Conservation (phyloP, 148 eudicot genomes). For the Chenopodium berlandieri region DNA sequence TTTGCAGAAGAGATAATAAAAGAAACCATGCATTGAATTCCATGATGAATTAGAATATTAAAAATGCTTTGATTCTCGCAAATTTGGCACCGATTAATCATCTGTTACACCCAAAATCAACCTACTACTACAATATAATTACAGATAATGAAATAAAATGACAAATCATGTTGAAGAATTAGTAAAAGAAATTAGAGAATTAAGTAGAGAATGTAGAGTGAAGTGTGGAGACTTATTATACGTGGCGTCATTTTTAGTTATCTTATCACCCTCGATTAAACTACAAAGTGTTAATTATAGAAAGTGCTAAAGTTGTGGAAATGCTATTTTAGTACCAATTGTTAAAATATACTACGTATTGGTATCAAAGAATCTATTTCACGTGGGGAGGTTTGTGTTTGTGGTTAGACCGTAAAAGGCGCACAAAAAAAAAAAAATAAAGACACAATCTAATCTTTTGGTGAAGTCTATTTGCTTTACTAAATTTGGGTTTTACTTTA, state of each 20-base stretch:
- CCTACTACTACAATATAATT: neutral
- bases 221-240: neutral
- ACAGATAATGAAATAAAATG: neutral
- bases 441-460: slow-evolving; percentile 4
- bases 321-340: neutral
- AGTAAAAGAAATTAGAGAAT: neutral
- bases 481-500: neutral
- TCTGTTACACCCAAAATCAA: neutral
- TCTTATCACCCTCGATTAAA: neutral
- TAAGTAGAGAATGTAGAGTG: slow-evolving; percentile 2
- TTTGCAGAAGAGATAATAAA: neutral
- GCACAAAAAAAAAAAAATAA: neutral
- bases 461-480: slow-evolving; percentile 7
- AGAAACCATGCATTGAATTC: neutral
- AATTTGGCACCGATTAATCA: slow-evolving; percentile 7
- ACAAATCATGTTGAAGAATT: neutral
- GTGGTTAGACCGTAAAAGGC: neutral
- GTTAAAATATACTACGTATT: neutral
- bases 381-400: slow-evolving; percentile 4
- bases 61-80: neutral
- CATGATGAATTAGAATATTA: neutral
- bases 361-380: slow-evolving; percentile 6
- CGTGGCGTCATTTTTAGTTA: neutral
- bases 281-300: neutral
- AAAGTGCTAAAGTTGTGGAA: slow-evolving; percentile 8